Base-by-base conservation (phyloP, 371 early-diverging fungal species). In the Smittium mucronatum region DNA sequence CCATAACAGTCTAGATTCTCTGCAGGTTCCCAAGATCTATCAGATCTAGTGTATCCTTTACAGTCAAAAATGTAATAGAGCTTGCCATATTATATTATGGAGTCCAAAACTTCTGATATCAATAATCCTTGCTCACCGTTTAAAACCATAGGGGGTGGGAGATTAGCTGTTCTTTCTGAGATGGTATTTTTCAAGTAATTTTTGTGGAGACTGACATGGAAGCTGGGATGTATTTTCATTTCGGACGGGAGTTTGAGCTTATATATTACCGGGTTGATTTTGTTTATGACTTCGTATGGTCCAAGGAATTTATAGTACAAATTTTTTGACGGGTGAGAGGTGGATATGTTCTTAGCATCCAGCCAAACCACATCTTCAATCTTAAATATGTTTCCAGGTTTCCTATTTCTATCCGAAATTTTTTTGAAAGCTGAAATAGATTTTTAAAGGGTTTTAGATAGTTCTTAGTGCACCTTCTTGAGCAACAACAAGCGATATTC, bases 31-130 rank as follows among this genome's bases (percentile, higher is more conserved):
- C 67, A 67, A 67, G 67, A 57, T 36, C 63, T 26, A 30, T 67
- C 63, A 67, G 25, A 11, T 61, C 15, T 34, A 34, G 16, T 67
- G 34, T 74, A 69, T 64, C 75, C 75, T 21, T 71, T 33, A 79
- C 78, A 79, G 1, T 69, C 33, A 0, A 67, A 16, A 16, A 67
- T 5, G 67, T 67, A 67, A 29, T 67, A 29, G 25, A 57, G 29
- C n/a, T 67, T 67, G 63, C 34, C 5, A 34, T 67, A 57, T 5
- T 34, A 30, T 67, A 29, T 5, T 28, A 11, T 36, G 16, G 36
- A 61, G 34, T 67, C 67, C 16, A 67, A 34, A 30, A 67, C 32
- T 67, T 67, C 34, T 61, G 36, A 16, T 28, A 67, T 34, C 5
- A 30, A 36, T 11, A 15, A 67, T 67, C 32, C 67, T 29, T 67